These are phyloP conservation scores for Cinnamomum micranthum DNA, from an alignment of 164 flowering plant species.

Conservation along the genomic window DNA sequence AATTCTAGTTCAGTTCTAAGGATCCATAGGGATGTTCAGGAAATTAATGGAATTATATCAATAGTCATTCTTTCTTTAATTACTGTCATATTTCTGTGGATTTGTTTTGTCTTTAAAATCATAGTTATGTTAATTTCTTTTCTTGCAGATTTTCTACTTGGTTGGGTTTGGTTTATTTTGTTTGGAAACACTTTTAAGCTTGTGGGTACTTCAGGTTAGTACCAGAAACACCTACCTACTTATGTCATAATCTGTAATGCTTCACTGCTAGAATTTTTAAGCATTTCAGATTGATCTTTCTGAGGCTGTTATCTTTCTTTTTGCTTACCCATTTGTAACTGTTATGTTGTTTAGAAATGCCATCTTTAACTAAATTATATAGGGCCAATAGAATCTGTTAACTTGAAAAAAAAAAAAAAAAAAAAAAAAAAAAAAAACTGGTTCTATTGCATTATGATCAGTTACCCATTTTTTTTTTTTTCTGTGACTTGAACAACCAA, in stretches of 20 bases:
- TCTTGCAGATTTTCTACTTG: conserved; percentile 77
- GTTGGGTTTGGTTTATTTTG: conserved; percentile 85
- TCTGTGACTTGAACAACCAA: no score
- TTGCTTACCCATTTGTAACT: no score
- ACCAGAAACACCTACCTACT: not conserved
- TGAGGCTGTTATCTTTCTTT: no score
- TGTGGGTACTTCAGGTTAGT: conserved; percentile 93
- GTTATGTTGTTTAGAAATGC: no score
- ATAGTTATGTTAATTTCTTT: not conserved
- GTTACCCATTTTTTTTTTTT: no score
- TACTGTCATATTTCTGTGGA: not conserved
- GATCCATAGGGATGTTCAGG: not conserved
- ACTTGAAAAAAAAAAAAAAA: no score
- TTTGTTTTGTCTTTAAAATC: not conserved
- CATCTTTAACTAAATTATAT: no score
- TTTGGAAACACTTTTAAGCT: conserved; percentile 76
- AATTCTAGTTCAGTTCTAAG: not conserved
- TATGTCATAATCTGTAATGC: not conserved
- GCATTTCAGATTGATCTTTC: no score
- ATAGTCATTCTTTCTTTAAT: not conserved
- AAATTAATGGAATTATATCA: no score
- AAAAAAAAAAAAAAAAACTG: no score
- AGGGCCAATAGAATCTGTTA: no score
- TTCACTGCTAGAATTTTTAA: not conserved
- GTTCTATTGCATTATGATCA: not conserved